Evolutionary conservation across 164 flowering plant species (phyloP).

Genomic region (Nelumbo lutea): DNA sequence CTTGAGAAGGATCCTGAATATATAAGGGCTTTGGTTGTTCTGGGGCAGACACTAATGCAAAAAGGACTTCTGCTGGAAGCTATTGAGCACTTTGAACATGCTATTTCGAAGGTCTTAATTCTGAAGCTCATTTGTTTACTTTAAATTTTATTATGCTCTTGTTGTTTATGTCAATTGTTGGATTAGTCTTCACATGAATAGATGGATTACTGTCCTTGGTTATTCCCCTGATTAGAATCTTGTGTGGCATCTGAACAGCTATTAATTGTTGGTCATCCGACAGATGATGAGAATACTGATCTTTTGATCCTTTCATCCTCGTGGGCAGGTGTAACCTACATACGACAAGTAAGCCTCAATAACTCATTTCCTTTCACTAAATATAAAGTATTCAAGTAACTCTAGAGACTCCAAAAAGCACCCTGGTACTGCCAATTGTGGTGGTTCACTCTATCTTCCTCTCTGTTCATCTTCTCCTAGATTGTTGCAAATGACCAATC

Average conservation of each 20-base stretch:
- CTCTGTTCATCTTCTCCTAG: background rate
- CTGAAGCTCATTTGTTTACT: slow-evolving; percentile 6
- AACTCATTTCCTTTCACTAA: background rate
- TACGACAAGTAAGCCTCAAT: slow-evolving; percentile 52
- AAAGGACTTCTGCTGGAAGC: slow-evolving; percentile 44
- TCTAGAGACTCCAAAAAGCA: background rate
- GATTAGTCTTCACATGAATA: background rate
- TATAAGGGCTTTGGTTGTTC: slow-evolving; percentile 45
- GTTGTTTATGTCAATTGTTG: background rate
- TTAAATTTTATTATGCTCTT: background rate
- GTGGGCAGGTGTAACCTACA: slow-evolving; percentile 70
- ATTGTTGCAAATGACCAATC: background rate
- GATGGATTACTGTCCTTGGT: background rate
- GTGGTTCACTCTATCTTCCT: background rate
- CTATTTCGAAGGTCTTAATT: slow-evolving; percentile 69
- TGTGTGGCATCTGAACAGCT: slow-evolving; percentile 34
- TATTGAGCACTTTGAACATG: slow-evolving; percentile 52
- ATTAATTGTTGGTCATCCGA: slow-evolving; percentile 31
- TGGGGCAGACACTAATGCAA: slow-evolving; percentile 68
- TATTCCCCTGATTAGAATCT: slow-evolving; percentile 4
- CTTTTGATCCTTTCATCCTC: slow-evolving; percentile 63
- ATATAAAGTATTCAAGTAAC: background rate
- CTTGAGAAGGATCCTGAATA: slow-evolving; percentile 73
- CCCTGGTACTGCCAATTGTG: background rate
- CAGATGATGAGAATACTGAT: slow-evolving; percentile 47